A percentile compares a stretch with the other conserved stretches of the same genome.
Evolutionary conservation across 352 stramenopile species (phyloP).

Genomic region (Elongisporangium prolatum): DNA sequence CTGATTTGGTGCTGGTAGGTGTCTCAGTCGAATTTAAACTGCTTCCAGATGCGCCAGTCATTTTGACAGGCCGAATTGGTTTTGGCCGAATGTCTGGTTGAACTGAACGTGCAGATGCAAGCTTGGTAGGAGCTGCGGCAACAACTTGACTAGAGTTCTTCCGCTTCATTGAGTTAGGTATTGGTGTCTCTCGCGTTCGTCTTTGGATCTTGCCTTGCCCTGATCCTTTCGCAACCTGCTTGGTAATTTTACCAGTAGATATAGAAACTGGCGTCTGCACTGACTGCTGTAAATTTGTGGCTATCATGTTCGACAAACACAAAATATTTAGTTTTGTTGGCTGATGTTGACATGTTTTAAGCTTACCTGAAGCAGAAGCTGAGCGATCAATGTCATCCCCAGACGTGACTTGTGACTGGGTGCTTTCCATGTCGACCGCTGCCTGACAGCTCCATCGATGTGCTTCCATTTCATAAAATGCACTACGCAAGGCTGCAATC

Average conservation of each 20-base stretch:
- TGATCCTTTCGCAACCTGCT: not conserved
- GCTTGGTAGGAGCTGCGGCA: not conserved
- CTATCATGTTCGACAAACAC: not conserved
- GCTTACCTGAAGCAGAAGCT: not conserved
- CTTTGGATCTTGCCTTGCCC: not conserved
- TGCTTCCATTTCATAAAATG: constrained; percentile 10
- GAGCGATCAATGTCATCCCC: not conserved
- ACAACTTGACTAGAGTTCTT: not conserved
- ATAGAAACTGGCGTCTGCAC: not conserved
- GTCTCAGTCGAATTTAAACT: not conserved
- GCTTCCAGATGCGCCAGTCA: no score
- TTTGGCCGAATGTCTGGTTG: no score
- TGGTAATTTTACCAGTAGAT: not conserved
- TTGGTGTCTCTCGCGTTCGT: not conserved
- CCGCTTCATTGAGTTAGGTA: not conserved
- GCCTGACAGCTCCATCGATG: constrained; percentile 4
- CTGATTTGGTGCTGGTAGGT: not conserved
- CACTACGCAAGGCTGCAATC: constrained; percentile 2
- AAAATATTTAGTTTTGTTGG: not conserved
- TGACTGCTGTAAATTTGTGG: not conserved
- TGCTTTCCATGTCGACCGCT: not conserved
- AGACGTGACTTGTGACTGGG: not conserved
- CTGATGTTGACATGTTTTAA: not conserved
- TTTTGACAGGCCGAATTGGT: not conserved
- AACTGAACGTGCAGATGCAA: not conserved